These are phyloP conservation scores for Helminthosporium solani DNA, from an alignment of 2,329 filamentous ascomycete species.

Conservation along the genomic window DNA sequence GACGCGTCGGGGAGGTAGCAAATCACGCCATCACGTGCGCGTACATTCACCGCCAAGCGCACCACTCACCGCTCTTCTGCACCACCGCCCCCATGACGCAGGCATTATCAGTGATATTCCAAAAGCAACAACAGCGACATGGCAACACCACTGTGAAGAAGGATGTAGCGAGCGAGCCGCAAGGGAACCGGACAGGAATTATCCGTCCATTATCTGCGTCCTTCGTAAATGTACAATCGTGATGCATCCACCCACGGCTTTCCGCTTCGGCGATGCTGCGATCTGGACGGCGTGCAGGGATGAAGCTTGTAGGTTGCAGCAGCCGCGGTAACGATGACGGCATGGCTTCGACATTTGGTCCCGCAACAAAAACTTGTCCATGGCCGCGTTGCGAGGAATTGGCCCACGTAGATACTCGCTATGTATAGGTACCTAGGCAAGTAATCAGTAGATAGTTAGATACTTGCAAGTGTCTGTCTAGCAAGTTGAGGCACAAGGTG, in stretches of 20 bases:
- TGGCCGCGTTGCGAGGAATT: neutral
- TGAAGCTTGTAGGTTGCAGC: neutral
- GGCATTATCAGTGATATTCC: too few relatives aligned
- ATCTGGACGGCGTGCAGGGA: neutral
- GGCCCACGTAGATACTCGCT: neutral
- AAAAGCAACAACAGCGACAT: neutral
- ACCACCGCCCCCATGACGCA: neutral
- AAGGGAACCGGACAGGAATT: neutral
- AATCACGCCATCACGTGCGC: neutral
- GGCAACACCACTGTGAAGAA: too few relatives aligned
- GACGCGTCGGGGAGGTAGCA: too few relatives aligned
- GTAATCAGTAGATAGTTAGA: too few relatives aligned
- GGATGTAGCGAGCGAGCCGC: too few relatives aligned
- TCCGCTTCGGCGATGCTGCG: neutral
- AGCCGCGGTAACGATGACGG: neutral
- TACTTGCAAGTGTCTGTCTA: too few relatives aligned
- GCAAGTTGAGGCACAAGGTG: neutral
- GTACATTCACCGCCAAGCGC: neutral
- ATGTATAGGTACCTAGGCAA: neutral
- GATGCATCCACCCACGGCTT: neutral
- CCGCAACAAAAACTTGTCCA: neutral
- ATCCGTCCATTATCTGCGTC: neutral
- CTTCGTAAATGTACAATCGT: neutral
- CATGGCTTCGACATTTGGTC: neutral
- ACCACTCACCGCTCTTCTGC: constrained; percentile 1